Evolutionary conservation across 1,284 basidiomycete species (phyloP).

Genomic region (Malassezia obtusa): DNA sequence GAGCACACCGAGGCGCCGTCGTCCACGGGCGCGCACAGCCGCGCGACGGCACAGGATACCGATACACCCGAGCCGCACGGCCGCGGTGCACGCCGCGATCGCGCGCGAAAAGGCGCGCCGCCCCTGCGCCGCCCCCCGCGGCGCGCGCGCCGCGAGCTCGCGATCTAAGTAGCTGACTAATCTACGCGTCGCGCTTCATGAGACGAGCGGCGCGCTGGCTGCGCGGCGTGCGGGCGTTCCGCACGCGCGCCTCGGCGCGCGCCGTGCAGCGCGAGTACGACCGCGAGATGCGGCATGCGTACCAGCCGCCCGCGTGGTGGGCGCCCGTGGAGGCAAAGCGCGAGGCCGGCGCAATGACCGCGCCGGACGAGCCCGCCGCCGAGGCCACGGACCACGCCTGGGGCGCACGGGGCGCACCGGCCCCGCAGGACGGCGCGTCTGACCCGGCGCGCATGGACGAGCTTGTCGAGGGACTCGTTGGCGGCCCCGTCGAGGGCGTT

Average conservation of each 20-base stretch:
- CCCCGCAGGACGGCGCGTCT: not conserved
- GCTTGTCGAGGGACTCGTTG: too few species aligned
- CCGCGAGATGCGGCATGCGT: constrained; percentile 3
- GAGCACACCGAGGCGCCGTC: not conserved
- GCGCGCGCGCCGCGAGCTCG: constrained; percentile 5
- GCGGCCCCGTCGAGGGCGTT: too few species aligned
- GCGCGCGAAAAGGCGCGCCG: not conserved
- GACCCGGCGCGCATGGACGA: too few species aligned
- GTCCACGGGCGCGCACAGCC: not conserved
- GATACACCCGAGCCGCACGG: not conserved
- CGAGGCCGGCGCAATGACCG: not conserved
- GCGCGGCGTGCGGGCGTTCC: not conserved
- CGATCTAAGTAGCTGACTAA: constrained; percentile 4
- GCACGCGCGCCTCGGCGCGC: not conserved
- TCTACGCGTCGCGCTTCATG: not conserved
- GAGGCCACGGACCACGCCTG: too few species aligned
- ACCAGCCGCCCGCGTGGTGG: not conserved
- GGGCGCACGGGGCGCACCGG: too few species aligned
- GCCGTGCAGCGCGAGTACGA: constrained; percentile 12
- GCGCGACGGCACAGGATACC: not conserved
- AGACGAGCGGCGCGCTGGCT: not conserved
- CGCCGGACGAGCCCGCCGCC: not conserved
- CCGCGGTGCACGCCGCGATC: not conserved
- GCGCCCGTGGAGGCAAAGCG: not conserved
- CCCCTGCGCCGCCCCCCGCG: not conserved